A percentile compares a stretch with the other conserved stretches of the same genome.
Conservation (phyloP, 176 grass and related monocot species). For the Panicum miliaceum region DNA sequence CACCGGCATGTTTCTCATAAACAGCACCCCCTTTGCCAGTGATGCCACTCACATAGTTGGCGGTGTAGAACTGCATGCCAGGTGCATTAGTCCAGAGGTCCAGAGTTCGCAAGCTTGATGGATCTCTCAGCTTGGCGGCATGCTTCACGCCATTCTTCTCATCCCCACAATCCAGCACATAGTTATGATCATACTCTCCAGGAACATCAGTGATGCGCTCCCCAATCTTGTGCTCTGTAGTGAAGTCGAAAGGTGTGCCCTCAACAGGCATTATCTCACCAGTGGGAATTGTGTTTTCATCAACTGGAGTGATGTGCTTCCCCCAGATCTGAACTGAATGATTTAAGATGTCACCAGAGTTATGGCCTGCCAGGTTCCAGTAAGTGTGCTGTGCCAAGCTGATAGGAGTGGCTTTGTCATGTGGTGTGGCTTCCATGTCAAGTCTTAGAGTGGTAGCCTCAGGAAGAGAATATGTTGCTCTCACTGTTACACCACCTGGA, state of each 20-base stretch:
- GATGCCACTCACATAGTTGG: slow-evolving; percentile 69
- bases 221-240: slow-evolving; percentile 58
- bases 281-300: slow-evolving; percentile 68
- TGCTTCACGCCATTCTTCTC: slow-evolving; percentile 74
- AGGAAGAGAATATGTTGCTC: slow-evolving; percentile 71
- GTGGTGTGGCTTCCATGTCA: slow-evolving; percentile 75
- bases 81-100: slow-evolving; percentile 76
- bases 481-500: slow-evolving; percentile 69
- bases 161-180: slow-evolving; percentile 60
- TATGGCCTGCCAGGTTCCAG: slow-evolving; percentile 96
- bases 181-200: slow-evolving; percentile 72
- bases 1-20: slow-evolving; percentile 67
- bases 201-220: slow-evolving; percentile 54
- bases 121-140: slow-evolving; percentile 69
- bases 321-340: slow-evolving; percentile 75
- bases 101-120: slow-evolving; percentile 50
- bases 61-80: slow-evolving; percentile 89
- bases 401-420: slow-evolving; percentile 74
- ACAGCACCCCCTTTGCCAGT: slow-evolving; percentile 67
- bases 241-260: slow-evolving; percentile 78
- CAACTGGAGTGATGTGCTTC: slow-evolving; percentile 71
- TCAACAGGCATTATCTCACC: slow-evolving; percentile 69
- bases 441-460: slow-evolving; percentile 64
- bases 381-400: slow-evolving; percentile 89
- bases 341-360: slow-evolving; percentile 64